Conservation (phyloP, 2,329 filamentous ascomycete genomes). For the Pseudogymnoascus pannorum region DNA sequence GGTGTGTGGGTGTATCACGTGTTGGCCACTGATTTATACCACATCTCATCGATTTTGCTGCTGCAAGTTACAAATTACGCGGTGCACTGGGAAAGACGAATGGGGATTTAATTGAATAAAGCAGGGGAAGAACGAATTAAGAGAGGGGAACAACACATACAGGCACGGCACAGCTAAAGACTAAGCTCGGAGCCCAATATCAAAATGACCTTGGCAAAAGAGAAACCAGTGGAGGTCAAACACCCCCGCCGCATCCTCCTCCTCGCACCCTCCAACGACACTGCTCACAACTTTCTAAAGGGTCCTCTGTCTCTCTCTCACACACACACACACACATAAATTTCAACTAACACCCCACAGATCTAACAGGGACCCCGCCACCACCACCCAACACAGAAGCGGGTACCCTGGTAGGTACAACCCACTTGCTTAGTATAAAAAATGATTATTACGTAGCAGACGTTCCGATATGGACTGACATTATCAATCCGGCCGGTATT, state of each 20-base stretch:
- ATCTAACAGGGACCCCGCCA: slow-evolving; percentile 42
- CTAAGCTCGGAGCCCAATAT: background rate
- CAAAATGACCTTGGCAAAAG: background rate
- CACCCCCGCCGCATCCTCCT: slow-evolving; percentile 53
- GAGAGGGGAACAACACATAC: background rate
- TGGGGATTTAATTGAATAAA: background rate
- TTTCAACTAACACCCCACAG: slow-evolving; percentile 29
- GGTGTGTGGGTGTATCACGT: background rate
- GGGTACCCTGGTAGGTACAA: slow-evolving; percentile 48
- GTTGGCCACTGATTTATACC: background rate
- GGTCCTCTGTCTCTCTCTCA: slow-evolving; percentile 32
- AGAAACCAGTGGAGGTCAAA: slow-evolving; percentile 23
- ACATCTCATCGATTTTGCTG: background rate
- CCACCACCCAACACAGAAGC: slow-evolving; percentile 31
- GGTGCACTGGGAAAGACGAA: background rate
- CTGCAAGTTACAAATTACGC: background rate
- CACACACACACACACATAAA: too few relatives aligned
- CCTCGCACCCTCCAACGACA: slow-evolving; percentile 37
- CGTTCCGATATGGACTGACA: slow-evolving; percentile 61
- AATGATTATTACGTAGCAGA: slow-evolving; percentile 55
- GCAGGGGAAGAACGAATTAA: background rate
- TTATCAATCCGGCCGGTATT: slow-evolving; percentile 10
- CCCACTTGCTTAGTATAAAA: slow-evolving; percentile 47
- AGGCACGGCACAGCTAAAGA: background rate
- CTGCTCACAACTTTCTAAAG: slow-evolving; percentile 44